Base-by-base conservation (phyloP, 345 rosid species). In the Chamaenerion angustifolium region DNA sequence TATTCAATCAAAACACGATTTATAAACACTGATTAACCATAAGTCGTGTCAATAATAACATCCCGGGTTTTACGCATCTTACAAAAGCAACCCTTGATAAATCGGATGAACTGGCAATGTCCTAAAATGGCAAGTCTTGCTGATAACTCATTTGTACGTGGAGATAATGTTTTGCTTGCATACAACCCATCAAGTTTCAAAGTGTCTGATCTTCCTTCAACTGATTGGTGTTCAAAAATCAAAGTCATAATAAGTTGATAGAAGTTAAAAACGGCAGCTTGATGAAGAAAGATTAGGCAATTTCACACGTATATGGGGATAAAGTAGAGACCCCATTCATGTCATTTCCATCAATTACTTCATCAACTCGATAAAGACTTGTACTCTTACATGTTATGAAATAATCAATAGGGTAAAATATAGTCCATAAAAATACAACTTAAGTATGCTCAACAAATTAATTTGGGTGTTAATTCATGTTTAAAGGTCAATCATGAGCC, bases 91-190 rank as follows among this genome's bases (percentile, higher is more conserved):
- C 31, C 13, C 27, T 49, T 25, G 1, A 12, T 31, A 17, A 21
- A 48, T 48, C 4, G 1, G n/a, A 23, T 16, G 41, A 27, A 12
- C n/a, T 49, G 27, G 4, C 14, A 49, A 25, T 49, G 15, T 21
- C 52, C 6, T 13, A 31, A 19, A 19, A n/a, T 49, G 52, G 52
- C 40, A 49, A 49, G 41, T 49, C 15, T 10, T 17, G 2, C 27
- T 49, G 40, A 25, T 40, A 13, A 25, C 10, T 49, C 7, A 0
- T 10, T 17, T 0, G 52, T 49, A 12, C 2, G 14, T 17, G 6
- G 52, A 49, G 52, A 49, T 49, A 49, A 49, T 49, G 52, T 49
- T 49, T 49, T 13, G 15, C 52, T 25, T 12, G 52, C 35, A 49
- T 49, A 16, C 35, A 49, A 49, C 52, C 11, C 52, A 27, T 49